Conservation (phyloP, 208 protist genomes). For the Wallacemonas sp. region DNA sequence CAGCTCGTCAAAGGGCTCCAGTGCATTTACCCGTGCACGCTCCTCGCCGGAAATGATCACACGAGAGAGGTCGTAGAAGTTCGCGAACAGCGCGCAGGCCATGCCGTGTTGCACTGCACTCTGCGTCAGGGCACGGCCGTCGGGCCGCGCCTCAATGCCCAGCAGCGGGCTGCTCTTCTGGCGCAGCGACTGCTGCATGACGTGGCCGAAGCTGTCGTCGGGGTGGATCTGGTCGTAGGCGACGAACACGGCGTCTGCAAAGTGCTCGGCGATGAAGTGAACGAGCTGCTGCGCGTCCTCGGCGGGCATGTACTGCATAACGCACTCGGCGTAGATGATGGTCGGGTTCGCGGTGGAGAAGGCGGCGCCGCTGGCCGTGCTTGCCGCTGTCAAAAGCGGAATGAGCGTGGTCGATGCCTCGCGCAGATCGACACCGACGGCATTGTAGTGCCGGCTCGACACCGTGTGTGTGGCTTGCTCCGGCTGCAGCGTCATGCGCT, state of each 20-base stretch:
- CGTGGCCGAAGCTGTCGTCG: constrained; percentile 78
- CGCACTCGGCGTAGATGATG: constrained; percentile 90
- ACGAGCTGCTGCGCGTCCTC: constrained; percentile 57
- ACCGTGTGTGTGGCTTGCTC: constrained; percentile 18
- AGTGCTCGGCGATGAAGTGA: constrained; percentile 40
- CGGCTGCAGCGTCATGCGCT: constrained; percentile 19
- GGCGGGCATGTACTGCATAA: constrained; percentile 91
- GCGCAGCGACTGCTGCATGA: constrained; percentile 73
- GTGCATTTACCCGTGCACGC: constrained; percentile 48
- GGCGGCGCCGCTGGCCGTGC: constrained; percentile 1
- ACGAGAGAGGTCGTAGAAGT: constrained; percentile 81
- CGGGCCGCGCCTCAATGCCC: constrained; percentile 47
- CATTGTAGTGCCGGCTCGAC: constrained; percentile 46
- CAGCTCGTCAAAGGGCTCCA: constrained; percentile 88
- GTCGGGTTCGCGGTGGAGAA: constrained; percentile 56
- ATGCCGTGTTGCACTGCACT: constrained; percentile 64
- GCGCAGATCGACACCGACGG: constrained; percentile 80
- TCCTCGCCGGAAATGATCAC: constrained; percentile 57
- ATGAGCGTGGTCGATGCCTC: constrained; percentile 34
- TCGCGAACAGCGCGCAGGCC: constrained; percentile 52
- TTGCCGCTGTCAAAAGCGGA: constrained; percentile 18
- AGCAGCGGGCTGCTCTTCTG: constrained; percentile 78
- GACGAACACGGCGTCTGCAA: constrained; percentile 65
- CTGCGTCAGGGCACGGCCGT: constrained; percentile 45
- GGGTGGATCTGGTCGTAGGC: constrained; percentile 87